Percentiles rank a stretch among this genome's conserved stretches.
These are phyloP conservation scores for Discostella pseudostelligera DNA, from an alignment of 108 stramenopile species.

Conservation along the genomic window DNA sequence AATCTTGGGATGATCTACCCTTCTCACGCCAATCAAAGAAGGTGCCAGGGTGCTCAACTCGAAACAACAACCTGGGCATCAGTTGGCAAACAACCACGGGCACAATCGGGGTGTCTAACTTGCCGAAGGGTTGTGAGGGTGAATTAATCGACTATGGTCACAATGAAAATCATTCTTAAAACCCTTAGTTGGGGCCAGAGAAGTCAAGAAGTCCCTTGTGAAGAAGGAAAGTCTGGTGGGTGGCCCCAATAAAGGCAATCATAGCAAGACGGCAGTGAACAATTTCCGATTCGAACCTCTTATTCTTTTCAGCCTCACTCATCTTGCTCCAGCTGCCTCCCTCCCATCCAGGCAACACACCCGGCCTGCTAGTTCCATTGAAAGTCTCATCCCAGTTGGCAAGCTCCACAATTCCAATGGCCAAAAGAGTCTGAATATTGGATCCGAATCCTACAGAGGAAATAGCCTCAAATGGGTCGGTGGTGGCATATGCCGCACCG, in stretches of 20 bases:
- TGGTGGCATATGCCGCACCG: constrained; percentile 73
- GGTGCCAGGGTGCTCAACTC: constrained; percentile 3
- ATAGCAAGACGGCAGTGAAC: constrained; percentile 90
- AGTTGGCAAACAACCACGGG: background rate
- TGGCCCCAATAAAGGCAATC: constrained; percentile 85
- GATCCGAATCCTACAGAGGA: constrained; percentile 68
- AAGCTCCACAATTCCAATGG: constrained; percentile 70
- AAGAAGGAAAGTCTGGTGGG: constrained; percentile 83
- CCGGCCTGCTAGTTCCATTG: constrained; percentile 76
- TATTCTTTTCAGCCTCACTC: constrained; percentile 42
- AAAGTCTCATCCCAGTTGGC: constrained; percentile 63
- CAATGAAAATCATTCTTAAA: background rate
- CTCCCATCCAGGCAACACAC: constrained; percentile 67
- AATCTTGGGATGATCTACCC: constrained; percentile 7
- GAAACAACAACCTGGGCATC: background rate
- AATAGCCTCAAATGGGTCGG: constrained; percentile 78
- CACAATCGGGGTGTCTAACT: background rate
- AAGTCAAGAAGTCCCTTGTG: constrained; percentile 70
- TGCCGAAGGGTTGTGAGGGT: background rate
- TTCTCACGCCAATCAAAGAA: constrained; percentile 22
- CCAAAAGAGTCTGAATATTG: constrained; percentile 79
- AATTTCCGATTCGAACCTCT: constrained; percentile 61
- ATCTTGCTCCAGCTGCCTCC: constrained; percentile 44
- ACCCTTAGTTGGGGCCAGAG: constrained; percentile 19
- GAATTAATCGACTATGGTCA: background rate